A percentile compares a stretch with the other conserved stretches of the same genome.
Evolutionary conservation across 495 filamentous ascomycete genomes (phyloP).

Genomic region (Aspergillus taichungensis): DNA sequence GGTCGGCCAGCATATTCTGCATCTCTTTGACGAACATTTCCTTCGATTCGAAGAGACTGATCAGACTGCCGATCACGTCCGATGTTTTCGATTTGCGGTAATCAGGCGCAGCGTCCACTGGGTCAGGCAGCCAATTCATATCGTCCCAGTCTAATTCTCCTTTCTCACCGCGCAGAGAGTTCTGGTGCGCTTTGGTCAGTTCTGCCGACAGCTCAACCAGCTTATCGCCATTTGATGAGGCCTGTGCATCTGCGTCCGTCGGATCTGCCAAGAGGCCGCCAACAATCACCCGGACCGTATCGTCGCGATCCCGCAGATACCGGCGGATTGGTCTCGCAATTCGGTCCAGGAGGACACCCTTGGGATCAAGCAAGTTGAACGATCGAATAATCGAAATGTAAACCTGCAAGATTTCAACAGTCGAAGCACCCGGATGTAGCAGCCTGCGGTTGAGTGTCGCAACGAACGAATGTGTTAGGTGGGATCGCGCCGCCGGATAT

Average conservation of each 20-base stretch:
- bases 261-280: conserved; percentile 70
- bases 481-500: conserved; percentile 44
- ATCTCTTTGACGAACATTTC: conserved; percentile 92
- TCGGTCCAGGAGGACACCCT: conserved; percentile 81
- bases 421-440: conserved; percentile 82
- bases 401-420: conserved; percentile 74
- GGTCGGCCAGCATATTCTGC: conserved; percentile 72
- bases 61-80: conserved; percentile 86
- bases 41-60: conserved; percentile 76
- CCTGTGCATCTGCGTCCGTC: conserved; percentile 35
- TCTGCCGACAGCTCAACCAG: conserved; percentile 70
- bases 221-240: conserved; percentile 33
- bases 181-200: conserved; percentile 52
- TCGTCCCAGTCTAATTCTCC: conserved; percentile 81
- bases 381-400: conserved; percentile 91
- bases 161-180: conserved; percentile 40
- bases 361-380: conserved; percentile 82
- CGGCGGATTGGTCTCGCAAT: conserved; percentile 74
- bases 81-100: conserved; percentile 81
- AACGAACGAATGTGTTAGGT: conserved; percentile 66
- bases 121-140: conserved; percentile 85
- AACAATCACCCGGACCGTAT: conserved; percentile 82
- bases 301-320: conserved; percentile 88
- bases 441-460: conserved; percentile 59
- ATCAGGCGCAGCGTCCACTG: conserved; percentile 84